Evolutionary conservation across 768 basidiomycete species (phyloP), one percentile per base, ranked within the genome.

Genomic region (Tremella fuciformis): DNA sequence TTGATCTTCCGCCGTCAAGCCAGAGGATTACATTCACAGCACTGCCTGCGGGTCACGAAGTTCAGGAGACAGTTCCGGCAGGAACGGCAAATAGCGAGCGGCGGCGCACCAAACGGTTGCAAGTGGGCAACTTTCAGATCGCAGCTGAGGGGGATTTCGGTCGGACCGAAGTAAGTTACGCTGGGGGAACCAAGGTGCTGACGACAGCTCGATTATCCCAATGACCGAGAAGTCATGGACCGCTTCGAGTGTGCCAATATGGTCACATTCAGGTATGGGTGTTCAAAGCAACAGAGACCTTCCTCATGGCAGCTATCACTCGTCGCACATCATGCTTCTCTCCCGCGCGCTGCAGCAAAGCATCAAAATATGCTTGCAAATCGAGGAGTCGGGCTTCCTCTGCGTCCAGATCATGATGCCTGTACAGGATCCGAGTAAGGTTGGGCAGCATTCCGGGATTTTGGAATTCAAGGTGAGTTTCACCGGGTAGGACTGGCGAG

Each of bases 331-430:
- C 53, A 75, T 83, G 13, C 82, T 84, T 44, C 83, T 88, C 1
- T 74, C 85, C 44, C 82, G 86, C 1, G 92, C 93, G 8, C 77
- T 97, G 52, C 85, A 88, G 58, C 85, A 81, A 55, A 92, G 91
- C 0, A 85, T 85, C 21, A 96, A 96, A 71, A 89, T 92, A 1
- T 93, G 91, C 0, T 76, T 98, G 44, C 83, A 91, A 34, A 91
- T 96, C 19, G 89, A 93, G 65, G 81, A 82, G 19, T 83, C 85
- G 53, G 94, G 94, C 0, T 77, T 92, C 44, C 79, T 97, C 38
- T 89, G 89, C 67, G 77, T 97, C 59, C 94, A 98, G 68, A 89
- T 96, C 76, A 81, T 96, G 64, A 91, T 96, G 82, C 86, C 82
- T 26, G 73, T 82, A 1, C 80, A 78, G 50, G 78, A 82, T 77